Conservation (phyloP, 192 early-diverging fungal species). For the Podila verticillata region DNA sequence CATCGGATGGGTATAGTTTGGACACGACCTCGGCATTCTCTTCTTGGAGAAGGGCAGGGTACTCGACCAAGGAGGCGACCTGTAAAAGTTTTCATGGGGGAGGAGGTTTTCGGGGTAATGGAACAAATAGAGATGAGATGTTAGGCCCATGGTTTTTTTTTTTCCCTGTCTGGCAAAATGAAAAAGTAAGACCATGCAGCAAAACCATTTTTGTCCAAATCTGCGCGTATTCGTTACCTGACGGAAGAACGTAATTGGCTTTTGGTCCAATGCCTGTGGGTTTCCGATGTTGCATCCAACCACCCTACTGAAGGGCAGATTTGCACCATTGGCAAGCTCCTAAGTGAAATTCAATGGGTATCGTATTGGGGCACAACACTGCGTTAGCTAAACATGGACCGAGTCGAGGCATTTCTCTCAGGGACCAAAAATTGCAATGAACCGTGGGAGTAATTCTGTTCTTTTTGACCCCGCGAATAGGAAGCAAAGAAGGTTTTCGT, state of each 20-base stretch:
- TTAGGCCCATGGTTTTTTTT: neutral
- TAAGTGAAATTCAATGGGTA: neutral
- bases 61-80: conserved; percentile 92
- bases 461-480: too few relatives aligned
- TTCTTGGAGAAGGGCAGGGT: conserved; percentile 79
- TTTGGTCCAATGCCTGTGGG: conserved; percentile 57
- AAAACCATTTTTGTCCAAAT: neutral
- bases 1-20: conserved; percentile 85
- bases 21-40: conserved; percentile 64
- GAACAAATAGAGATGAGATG: neutral
- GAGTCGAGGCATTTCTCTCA: neutral
- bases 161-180: neutral
- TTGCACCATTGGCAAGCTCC: conserved; percentile 48
- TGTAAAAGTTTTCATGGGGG: conserved; percentile 40
- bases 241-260: conserved; percentile 96
- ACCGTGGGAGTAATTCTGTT: too few relatives aligned
- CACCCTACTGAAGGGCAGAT: conserved; percentile 37
- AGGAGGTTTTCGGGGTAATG: neutral
- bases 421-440: too few relatives aligned
- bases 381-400: neutral
- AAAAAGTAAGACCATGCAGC: neutral
- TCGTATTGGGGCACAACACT: too few relatives aligned
- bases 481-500: too few relatives aligned
- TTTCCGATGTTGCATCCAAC: conserved; percentile 59
- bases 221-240: conserved; percentile 65